Evolutionary conservation across 2,329 filamentous ascomycete species (phyloP).

Genomic region (Calycina herbarum): DNA sequence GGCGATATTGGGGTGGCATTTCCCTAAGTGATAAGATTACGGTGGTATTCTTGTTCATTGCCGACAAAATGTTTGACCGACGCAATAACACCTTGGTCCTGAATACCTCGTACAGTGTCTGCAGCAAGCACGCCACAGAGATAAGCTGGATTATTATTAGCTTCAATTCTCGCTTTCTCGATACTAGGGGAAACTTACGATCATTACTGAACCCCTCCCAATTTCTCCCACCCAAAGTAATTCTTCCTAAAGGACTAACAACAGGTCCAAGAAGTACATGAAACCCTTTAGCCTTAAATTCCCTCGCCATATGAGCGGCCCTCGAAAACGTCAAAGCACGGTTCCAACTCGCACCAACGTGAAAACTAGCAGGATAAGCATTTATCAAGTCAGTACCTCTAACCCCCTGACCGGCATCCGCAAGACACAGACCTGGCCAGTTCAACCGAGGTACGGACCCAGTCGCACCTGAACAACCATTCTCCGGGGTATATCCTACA

Average conservation of each 20-base stretch:
- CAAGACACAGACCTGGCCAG: slow-evolving; percentile 27
- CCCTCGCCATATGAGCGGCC: not conserved
- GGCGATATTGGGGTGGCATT: slow-evolving; percentile 44
- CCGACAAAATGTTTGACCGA: slow-evolving; percentile 65
- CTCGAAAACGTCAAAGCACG: slow-evolving; percentile 52
- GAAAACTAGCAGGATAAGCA: slow-evolving; percentile 58
- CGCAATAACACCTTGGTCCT: slow-evolving; percentile 72
- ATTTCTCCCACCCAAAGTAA: slow-evolving; percentile 60
- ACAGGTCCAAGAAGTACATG: slow-evolving; percentile 76
- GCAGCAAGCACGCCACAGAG: slow-evolving; percentile 50
- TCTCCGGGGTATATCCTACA: slow-evolving; percentile 39
- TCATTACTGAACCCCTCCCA: slow-evolving; percentile 27
- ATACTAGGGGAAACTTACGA: slow-evolving; percentile 2
- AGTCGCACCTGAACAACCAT: slow-evolving; percentile 22
- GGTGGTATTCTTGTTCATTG: slow-evolving; percentile 69
- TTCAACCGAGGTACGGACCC: slow-evolving; percentile 24
- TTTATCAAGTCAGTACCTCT: slow-evolving; percentile 57
- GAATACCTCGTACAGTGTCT: slow-evolving; percentile 66
- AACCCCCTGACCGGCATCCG: slow-evolving; percentile 30
- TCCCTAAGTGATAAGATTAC: not conserved
- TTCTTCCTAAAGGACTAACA: slow-evolving; percentile 67
- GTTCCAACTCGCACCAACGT: slow-evolving; percentile 64
- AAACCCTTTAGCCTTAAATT: slow-evolving; percentile 48
- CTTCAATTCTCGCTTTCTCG: not conserved
- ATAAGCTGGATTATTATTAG: slow-evolving; percentile 47